These are phyloP conservation scores for Leccinum cinnamomeum DNA, from an alignment of 1,284 basidiomycete species.

Conservation along the genomic window DNA sequence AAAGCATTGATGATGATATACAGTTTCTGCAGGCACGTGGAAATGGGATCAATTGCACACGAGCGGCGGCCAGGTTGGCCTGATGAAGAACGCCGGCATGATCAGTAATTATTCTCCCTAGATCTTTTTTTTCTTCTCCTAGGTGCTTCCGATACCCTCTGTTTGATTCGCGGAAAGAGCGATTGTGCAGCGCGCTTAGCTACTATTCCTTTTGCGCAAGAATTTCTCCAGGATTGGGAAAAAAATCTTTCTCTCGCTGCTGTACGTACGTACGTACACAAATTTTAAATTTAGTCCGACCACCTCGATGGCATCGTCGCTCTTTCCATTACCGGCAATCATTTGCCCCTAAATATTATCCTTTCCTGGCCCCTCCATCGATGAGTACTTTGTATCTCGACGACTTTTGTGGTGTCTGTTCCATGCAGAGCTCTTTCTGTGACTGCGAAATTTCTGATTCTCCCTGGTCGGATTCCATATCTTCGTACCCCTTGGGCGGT, in stretches of 20 bases:
- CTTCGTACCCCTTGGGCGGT: conserved; percentile 1
- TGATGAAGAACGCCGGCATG: conserved; percentile 39
- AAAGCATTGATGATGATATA: not conserved
- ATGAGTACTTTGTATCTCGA: conserved; percentile 10
- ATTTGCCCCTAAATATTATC: not conserved
- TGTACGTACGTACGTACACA: not conserved
- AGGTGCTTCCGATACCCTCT: not conserved
- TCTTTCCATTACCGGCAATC: conserved; percentile 10
- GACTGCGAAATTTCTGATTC: conserved; percentile 5
- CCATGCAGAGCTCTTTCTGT: conserved; percentile 3
- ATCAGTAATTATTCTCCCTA: conserved; percentile 39
- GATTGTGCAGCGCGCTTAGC: not conserved
- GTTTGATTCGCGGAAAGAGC: not conserved
- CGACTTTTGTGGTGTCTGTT: conserved; percentile 14
- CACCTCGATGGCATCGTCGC: not conserved
- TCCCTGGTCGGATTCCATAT: conserved; percentile 15
- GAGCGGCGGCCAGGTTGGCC: conserved; percentile 44
- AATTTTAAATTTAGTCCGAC: not conserved
- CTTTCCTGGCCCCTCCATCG: not conserved
- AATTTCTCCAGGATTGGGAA: not conserved
- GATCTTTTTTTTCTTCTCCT: not conserved
- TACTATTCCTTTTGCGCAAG: not conserved
- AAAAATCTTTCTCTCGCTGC: not conserved
- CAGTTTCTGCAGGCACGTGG: conserved; percentile 45
- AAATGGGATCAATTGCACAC: conserved; percentile 50